Base-by-base conservation (phyloP, 106 monocot species). In the Posidonia australis region DNA sequence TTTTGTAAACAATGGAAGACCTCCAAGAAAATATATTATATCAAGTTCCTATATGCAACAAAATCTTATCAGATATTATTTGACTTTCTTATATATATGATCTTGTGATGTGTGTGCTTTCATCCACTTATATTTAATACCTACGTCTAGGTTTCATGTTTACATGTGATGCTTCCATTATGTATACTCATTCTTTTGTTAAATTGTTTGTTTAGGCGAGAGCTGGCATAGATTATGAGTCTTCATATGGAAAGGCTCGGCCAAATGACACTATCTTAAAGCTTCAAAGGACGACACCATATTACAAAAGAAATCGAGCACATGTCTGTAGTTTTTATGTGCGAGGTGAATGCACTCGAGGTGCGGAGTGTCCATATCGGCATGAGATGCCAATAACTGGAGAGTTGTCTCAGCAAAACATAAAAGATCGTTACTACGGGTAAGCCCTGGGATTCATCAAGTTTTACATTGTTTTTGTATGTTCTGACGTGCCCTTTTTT, bases 391-490 rank as follows among this genome's bases (percentile, higher is more conserved):
- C 91, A 61, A 69, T 61, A 77, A 83, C 82, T 26, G 98, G 98
- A 43, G 98, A 99, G 66, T 65, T 99, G 28, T 85, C 98, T 64
- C 91, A 92, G 58, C 98, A 99, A 61, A 99, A 99, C 68, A 99
- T 99, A 17, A 99, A 99, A 78, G 98, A 99, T 76, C 87, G 98
- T 17, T 99, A 99, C 32, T 99, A 99, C 58, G 98, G 98, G 98
- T 99, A 88, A 66, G 80, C 73, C 45, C 11, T 31, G 10, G 14
- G 25, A 2, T 58, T 13, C 58, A 14, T 29, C 5, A 29, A 26
- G 25, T 11, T 22, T 54, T 24, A 21, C 23, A 10, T 54, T 22
- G 53, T 54, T 54, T 23, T 53, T 53, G 22, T 53, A 20, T 5
- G 10, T 19, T 53, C 20, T 53, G 10, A 24, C 19, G 21, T 10